phyloP scores from a whole-genome alignment of 2,329 filamentous ascomycete genomes.

The Penicillium sp. region DNA sequence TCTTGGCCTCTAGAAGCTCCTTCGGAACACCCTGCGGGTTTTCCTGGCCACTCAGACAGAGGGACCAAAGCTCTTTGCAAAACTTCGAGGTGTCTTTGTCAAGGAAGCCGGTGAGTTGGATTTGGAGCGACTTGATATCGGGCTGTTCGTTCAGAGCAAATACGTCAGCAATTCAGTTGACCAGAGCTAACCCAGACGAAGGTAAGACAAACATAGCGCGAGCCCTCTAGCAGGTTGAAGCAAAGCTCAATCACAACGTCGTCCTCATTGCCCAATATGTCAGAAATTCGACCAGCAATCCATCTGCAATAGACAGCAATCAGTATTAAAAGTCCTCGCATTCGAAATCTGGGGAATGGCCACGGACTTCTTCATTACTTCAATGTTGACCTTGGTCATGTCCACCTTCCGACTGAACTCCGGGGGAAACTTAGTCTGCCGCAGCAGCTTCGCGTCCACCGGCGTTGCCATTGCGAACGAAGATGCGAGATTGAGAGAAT shows the following conservation, averaged over 20 bases:
- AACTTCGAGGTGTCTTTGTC: slow-evolving; percentile 85
- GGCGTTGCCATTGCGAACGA: slow-evolving; percentile 63
- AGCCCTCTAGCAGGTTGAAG: slow-evolving; percentile 64
- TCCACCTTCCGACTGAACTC: slow-evolving; percentile 96
- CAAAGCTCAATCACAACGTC: slow-evolving; percentile 89
- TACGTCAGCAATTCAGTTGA: neutral
- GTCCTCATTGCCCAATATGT: slow-evolving; percentile 86
- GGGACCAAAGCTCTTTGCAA: slow-evolving; percentile 88
- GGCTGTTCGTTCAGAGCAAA: slow-evolving; percentile 52
- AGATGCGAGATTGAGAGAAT: neutral
- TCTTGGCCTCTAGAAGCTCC: slow-evolving; percentile 92
- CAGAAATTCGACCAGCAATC: slow-evolving; percentile 82
- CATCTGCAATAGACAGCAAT: slow-evolving; percentile 56
- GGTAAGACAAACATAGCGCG: slow-evolving; percentile 60
- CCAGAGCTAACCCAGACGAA: neutral
- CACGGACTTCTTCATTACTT: slow-evolving; percentile 91
- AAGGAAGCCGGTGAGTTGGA: slow-evolving; percentile 88
- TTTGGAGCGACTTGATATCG: slow-evolving; percentile 91
- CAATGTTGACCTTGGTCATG: slow-evolving; percentile 92
- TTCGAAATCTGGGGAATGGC: slow-evolving; percentile 10
- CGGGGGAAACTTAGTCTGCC: slow-evolving; percentile 85
- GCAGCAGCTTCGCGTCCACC: slow-evolving; percentile 82
- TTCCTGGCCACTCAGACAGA: slow-evolving; percentile 82
- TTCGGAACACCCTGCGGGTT: slow-evolving; percentile 89
- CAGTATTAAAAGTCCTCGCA: slow-evolving; percentile 2